phyloP scores from a whole-genome alignment of 805 yeast genomes.

The Cyberlindnera lachancei region DNA sequence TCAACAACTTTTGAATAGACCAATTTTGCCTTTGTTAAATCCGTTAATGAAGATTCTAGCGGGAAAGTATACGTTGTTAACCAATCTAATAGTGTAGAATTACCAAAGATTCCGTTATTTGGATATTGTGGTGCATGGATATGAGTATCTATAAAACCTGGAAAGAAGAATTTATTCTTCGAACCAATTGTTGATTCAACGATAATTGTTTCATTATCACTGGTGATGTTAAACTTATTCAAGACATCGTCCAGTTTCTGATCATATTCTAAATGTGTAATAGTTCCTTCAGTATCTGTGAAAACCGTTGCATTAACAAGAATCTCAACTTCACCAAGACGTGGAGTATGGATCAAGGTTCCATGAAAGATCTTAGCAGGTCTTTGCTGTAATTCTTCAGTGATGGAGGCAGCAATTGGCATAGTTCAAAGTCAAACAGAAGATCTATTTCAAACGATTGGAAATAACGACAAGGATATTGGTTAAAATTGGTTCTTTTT shows the following conservation, averaged over 20 bases:
- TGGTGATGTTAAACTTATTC: constrained; percentile 6
- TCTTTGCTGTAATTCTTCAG: no score
- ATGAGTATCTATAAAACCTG: constrained; percentile 80
- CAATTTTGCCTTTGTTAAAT: constrained; percentile 43
- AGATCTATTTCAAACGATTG: no score
- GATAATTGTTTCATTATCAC: constrained; percentile 26
- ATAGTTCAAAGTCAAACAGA: no score
- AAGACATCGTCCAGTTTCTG: constrained; percentile 5
- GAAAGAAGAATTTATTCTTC: constrained; percentile 58
- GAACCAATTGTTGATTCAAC: constrained; percentile 27
- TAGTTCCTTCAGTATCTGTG: constrained; percentile 37
- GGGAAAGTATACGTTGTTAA: constrained; percentile 83
- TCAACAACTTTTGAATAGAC: constrained; percentile 64
- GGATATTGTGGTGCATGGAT: constrained; percentile 84
- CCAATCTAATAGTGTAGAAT: constrained; percentile 85
- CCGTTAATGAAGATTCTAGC: constrained; percentile 60
- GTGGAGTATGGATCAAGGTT: constrained; percentile 67
- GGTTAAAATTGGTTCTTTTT: no score
- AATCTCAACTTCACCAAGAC: constrained; percentile 48
- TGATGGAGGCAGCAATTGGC: no score
- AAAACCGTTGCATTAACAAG: constrained; percentile 52
- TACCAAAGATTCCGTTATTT: constrained; percentile 77
- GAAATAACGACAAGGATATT: no score
- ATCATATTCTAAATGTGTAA: constrained; percentile 22
- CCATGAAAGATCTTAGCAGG: constrained; percentile 62